A percentile compares a stretch with the other conserved stretches of the same genome.
Evolutionary conservation across 108 stramenopile genomes (phyloP).

Genomic region (Cyclotella baltica): DNA sequence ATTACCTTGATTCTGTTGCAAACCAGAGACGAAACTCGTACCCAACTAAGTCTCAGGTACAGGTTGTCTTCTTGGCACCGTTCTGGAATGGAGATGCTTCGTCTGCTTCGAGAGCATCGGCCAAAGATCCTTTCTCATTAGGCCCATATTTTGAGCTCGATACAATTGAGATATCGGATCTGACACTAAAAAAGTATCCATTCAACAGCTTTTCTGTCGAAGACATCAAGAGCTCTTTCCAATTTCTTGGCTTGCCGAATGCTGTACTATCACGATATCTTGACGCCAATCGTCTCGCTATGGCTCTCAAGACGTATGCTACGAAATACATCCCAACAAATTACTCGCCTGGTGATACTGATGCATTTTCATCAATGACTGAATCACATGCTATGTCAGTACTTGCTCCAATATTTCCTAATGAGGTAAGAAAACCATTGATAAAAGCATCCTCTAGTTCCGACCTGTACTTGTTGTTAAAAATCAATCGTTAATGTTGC

Average conservation of each 20-base stretch:
- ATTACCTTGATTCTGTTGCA: not conserved
- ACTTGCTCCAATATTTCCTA: constrained; percentile 70
- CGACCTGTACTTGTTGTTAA: too few species aligned
- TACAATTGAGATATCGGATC: constrained; percentile 73
- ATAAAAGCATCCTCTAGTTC: too few species aligned
- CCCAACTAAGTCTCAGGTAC: constrained; percentile 65
- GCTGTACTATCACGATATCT: constrained; percentile 76
- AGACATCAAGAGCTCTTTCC: constrained; percentile 60
- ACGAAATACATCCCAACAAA: constrained; percentile 55
- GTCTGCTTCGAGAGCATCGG: constrained; percentile 29
- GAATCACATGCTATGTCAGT: constrained; percentile 81
- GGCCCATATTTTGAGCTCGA: constrained; percentile 74
- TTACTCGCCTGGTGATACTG: constrained; percentile 35
- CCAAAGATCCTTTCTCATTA: constrained; percentile 27
- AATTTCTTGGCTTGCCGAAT: constrained; percentile 81
- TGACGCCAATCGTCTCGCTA: constrained; percentile 81
- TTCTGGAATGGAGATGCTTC: constrained; percentile 70
- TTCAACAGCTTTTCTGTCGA: constrained; percentile 74
- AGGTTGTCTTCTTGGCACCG: constrained; percentile 81
- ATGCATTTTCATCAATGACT: constrained; percentile 65
- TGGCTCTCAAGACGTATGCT: constrained; percentile 80
- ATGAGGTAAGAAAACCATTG: too few species aligned
- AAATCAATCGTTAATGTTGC: too few species aligned
- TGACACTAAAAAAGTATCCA: constrained; percentile 77
- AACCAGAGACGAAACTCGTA: constrained; percentile 32